Base-by-base conservation (phyloP, 2,329 filamentous ascomycete species). In the Leptographium wingfieldii region DNA sequence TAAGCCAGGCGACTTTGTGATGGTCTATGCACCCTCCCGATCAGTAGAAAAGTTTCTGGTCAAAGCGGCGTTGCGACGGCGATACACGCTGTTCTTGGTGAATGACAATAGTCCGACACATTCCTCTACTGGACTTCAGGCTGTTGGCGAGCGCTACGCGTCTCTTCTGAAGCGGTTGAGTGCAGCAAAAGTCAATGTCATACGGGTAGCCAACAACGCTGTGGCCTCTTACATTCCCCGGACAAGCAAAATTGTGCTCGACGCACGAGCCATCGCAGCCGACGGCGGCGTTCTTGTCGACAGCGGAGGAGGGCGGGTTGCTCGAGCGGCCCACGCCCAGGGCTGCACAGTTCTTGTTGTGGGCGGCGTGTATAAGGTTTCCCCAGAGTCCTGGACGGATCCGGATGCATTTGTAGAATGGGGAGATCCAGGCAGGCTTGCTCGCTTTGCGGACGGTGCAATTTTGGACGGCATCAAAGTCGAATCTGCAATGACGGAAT, bases 161-260 rank as follows among this genome's bases (percentile, higher is more conserved):
- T 73, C 80, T 55, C 81, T 96, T 73, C 82, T 84, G 55, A 95
- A 94, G 72, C 85, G 90, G 55, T 79, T 97, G 62, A 84, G 82
- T 5, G 81, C 85, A 1, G 83, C 86, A 43, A 92, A 92, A 31
- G 88, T 95, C 59, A 87, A 84, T 1, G 87, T 95, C 51, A 88
- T 96, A 66, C 81, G 89, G 62, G 85, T 97, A 59, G 85, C 90
- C 52, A 92, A 95, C 72, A 87, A 85, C 9, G 88, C 90, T 11
- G 81, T 95, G 59, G 95, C 92, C 75, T 91, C 92, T 1, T 88
- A 97, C 68, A 97, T 99, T 89, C 88, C 92, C 10, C 85, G 88
- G 62, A 90, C 96, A 67, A 95, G 92, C 78, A 96, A 96, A 75
- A 92, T 99, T 63, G 88, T 99, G 56, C 78, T 99, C 7, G 87